Percentiles rank a stretch among this genome's conserved stretches.
phyloP scores from a whole-genome alignment of 164 flowering plant species.

The Dillenia suffruticosa region DNA sequence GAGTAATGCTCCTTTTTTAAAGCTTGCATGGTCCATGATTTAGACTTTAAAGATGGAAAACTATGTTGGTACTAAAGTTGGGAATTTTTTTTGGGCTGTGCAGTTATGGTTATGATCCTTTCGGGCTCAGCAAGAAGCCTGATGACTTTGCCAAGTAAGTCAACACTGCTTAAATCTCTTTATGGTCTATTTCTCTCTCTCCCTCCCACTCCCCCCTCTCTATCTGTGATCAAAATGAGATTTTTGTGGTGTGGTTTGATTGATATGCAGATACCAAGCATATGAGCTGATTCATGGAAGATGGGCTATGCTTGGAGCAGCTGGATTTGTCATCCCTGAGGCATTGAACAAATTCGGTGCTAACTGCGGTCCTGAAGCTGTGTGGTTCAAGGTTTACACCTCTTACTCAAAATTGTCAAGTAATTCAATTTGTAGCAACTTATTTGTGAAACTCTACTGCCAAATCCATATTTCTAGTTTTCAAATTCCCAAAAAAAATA shows the following conservation, averaged over 20 bases:
- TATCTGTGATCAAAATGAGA: no score
- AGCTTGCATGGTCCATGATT: no score
- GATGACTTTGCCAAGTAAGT: constrained; percentile 86
- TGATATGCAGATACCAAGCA: constrained; percentile 71
- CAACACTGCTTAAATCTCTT: background rate
- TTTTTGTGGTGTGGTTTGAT: background rate
- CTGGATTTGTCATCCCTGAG: constrained; percentile 95
- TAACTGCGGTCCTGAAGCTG: constrained; percentile 97
- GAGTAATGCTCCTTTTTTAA: constrained; percentile 50
- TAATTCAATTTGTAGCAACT: no score
- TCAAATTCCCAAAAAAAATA: no score
- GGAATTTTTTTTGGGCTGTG: constrained; percentile 9
- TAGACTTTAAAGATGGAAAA: no score
- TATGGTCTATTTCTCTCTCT: background rate
- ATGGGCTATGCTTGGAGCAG: constrained; percentile 99
- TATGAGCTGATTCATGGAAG: constrained; percentile 87
- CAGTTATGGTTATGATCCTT: constrained; percentile 99
- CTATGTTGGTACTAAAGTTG: no score
- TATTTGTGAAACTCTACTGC: no score
- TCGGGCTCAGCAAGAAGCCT: constrained; percentile 95
- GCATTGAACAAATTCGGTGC: constrained; percentile 99
- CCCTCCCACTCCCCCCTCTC: no score
- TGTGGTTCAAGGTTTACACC: constrained; percentile 87
- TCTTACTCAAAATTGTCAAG: background rate
- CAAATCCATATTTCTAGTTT: no score